Evolutionary conservation across 2,329 filamentous ascomycete genomes (phyloP).

Genomic region (Sporothrix variecibatus): DNA sequence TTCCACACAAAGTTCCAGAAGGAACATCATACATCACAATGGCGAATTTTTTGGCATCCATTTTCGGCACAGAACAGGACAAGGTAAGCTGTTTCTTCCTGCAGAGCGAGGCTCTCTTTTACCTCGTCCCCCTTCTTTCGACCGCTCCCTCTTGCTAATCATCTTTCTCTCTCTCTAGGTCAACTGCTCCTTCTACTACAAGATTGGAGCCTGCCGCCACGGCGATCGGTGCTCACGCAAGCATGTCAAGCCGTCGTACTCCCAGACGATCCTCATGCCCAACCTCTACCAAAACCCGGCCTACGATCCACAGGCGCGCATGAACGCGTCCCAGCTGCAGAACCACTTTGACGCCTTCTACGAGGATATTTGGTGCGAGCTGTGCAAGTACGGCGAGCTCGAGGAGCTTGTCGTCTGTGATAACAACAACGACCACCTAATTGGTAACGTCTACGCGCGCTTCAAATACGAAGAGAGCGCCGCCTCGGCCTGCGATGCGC

Average conservation of each 20-base stretch:
- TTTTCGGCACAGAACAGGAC: conserved; percentile 99
- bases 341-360: conserved; percentile 99
- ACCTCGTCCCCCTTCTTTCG: conserved; percentile 30
- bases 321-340: conserved; percentile 94
- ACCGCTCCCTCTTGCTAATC: background rate
- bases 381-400: conserved; percentile 97
- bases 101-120: background rate
- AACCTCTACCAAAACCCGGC: conserved; percentile 99
- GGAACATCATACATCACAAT: conserved; percentile 50
- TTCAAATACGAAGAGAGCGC: conserved; percentile 99
- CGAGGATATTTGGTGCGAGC: conserved; percentile 99
- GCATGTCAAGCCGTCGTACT: conserved; percentile 98
- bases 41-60: conserved; percentile 98
- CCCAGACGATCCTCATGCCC: conserved; percentile 94
- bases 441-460: conserved; percentile 97
- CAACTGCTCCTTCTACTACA: conserved; percentile 99
- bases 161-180: conserved; percentile 48
- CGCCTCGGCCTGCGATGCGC: conserved; percentile 87
- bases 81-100: conserved; percentile 49
- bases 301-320: conserved; percentile 94
- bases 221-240: conserved; percentile 97
- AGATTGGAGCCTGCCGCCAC: conserved; percentile 98
- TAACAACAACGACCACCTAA: conserved; percentile 99
- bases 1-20: background rate
- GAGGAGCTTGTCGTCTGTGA: conserved; percentile 98